Evolutionary conservation across 1,284 basidiomycete genomes (phyloP).

Genomic region (Phaffia rhodozyma): DNA sequence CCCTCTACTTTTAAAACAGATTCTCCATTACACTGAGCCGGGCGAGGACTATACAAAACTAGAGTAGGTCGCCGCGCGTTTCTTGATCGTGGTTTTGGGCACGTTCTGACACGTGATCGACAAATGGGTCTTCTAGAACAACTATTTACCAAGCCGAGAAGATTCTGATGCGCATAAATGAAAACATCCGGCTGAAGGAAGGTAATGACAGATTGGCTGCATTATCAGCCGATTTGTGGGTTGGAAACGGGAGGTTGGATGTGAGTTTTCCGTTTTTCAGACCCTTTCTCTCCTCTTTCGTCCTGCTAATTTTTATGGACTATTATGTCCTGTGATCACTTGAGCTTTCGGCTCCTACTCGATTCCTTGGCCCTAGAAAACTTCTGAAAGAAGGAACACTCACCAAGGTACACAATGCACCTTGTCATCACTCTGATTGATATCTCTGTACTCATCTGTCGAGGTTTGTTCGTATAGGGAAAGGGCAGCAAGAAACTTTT

Average conservation of each 20-base stretch:
- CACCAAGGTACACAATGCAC: conserved; percentile 41
- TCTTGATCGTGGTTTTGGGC: neutral
- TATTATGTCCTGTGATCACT: conserved; percentile 44
- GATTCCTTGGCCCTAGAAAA: conserved; percentile 58
- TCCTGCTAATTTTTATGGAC: neutral
- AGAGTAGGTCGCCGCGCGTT: conserved; percentile 35
- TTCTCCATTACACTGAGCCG: conserved; percentile 62
- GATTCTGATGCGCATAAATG: conserved; percentile 72
- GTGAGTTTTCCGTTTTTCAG: neutral
- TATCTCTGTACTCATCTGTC: no score
- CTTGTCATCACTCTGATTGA: no score
- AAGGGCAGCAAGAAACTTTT: conserved; percentile 71
- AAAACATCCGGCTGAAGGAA: conserved; percentile 76
- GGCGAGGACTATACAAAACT: conserved; percentile 44
- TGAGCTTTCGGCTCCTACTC: conserved; percentile 79
- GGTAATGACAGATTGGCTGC: conserved; percentile 55
- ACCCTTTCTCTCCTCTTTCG: neutral
- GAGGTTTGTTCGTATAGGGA: conserved; percentile 24
- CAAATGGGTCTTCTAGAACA: conserved; percentile 24
- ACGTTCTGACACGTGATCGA: neutral
- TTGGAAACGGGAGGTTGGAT: neutral
- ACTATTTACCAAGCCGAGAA: conserved; percentile 56
- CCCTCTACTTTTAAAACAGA: conserved; percentile 67
- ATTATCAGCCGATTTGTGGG: conserved; percentile 55
- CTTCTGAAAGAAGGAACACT: conserved; percentile 69